Conservation (phyloP, 257 asterid species). For the Ballota nigra region DNA sequence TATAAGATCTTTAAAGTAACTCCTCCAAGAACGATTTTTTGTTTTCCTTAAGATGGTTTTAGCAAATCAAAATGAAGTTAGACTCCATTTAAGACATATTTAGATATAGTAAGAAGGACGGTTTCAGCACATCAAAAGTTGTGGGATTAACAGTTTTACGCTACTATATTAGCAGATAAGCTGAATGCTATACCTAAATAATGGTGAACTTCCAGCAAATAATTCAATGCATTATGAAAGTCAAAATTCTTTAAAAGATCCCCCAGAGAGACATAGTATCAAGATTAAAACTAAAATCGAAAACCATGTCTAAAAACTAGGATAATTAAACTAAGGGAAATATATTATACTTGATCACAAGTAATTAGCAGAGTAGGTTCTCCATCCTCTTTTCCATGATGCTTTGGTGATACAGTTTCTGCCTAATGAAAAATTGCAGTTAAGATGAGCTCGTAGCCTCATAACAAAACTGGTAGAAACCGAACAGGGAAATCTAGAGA, state of each 20-base stretch:
- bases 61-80: not conserved
- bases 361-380: slow-evolving; percentile 78
- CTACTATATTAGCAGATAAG: not conserved
- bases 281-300: not conserved
- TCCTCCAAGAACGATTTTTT: not conserved
- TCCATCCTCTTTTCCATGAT: slow-evolving; percentile 56
- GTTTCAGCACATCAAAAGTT: not conserved
- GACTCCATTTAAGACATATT: not conserved
- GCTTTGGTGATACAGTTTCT: slow-evolving; percentile 65
- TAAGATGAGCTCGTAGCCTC: slow-evolving; percentile 34
- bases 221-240: not conserved
- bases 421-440: slow-evolving; percentile 61
- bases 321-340: slow-evolving; percentile 30
- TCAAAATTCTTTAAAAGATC: not conserved
- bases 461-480: slow-evolving; percentile 23
- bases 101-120: not conserved
- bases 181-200: not conserved
- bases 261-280: not conserved
- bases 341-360: slow-evolving; percentile 82
- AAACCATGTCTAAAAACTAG: slow-evolving; percentile 21
- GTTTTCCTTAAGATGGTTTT: not conserved
- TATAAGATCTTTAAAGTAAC: not conserved
- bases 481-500: not conserved
- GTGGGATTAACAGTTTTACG: no score
- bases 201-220: not conserved